Base-by-base conservation (phyloP, 306 rosid genomes). In the Trifolium repens region DNA sequence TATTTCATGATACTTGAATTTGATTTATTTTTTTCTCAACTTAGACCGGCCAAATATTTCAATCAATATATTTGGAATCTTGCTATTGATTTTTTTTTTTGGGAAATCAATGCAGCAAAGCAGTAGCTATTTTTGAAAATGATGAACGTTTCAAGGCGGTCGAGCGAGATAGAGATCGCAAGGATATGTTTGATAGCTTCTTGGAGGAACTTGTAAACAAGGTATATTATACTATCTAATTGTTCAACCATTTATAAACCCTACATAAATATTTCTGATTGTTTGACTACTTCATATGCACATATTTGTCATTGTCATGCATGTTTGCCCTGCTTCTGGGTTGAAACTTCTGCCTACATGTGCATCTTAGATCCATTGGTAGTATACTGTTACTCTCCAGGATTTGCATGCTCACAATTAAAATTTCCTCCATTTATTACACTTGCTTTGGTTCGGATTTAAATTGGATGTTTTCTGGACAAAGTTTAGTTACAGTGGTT, bases 111-210 rank as follows among this genome's bases (percentile, higher is more conserved):
- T 76, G 49, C 93, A 93, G 98, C 80, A 93, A 93, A 91, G 91
- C 84, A 63, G 88, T 79, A 72, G 55, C 87, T 14, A 73, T 89
- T 39, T 93, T 91, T 85, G 98, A 91, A 75, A 83, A 87, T 73
- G 97, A 93, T 85, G 97, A 87, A 57, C 92, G 98, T 14, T 93
- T 88, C 81, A 90, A 83, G 81, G 96, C 96, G 53, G 84, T 93
- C 59, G 98, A 93, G 58, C 90, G 97, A 75, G 97, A 91, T 53
- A 85, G 97, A 83, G 97, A 93, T 63, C 91, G 98, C 47, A 87
- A 85, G 79, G 98, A 93, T 66, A 72, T 93, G 75, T 88, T 87
- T 82, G 98, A 91, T 10, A 87, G 57, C 89, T 85, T 84, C 82
- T 39, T 91, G 81, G 96, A 84, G 84, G 97, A 91, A 80, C 90